Evolutionary conservation across 2,329 filamentous ascomycete species (phyloP).

Genomic region (Pyrenophora seminiperda): DNA sequence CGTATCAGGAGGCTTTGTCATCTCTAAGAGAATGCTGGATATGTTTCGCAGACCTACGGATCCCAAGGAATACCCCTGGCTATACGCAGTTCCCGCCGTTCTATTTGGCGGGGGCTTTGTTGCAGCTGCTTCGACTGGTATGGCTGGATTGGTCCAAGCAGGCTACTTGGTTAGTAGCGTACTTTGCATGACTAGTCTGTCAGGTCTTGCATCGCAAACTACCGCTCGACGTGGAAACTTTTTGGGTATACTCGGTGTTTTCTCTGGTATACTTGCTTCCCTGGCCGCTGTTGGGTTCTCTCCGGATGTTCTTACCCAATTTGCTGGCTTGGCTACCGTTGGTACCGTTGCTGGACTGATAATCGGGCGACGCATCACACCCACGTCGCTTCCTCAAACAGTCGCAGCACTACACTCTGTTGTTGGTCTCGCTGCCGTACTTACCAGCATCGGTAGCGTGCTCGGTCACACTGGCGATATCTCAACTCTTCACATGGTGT

Average conservation of each 20-base stretch:
- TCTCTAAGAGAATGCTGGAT: constrained; percentile 91
- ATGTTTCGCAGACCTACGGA: constrained; percentile 70
- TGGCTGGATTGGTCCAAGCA: constrained; percentile 82
- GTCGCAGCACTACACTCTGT: constrained; percentile 89
- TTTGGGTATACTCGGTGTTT: constrained; percentile 83
- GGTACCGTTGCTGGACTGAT: constrained; percentile 72
- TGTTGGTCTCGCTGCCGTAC: constrained; percentile 83
- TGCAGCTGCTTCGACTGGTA: constrained; percentile 78
- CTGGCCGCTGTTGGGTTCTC: constrained; percentile 81
- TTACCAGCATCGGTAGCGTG: constrained; percentile 87
- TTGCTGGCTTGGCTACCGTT: constrained; percentile 73
- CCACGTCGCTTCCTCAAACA: constrained; percentile 85
- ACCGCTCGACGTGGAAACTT: constrained; percentile 86
- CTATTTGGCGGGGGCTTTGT: constrained; percentile 82
- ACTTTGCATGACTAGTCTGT: constrained; percentile 80
- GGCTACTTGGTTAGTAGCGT: constrained; percentile 85
- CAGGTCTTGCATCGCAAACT: constrained; percentile 77
- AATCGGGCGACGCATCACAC: constrained; percentile 85
- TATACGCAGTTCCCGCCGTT: constrained; percentile 77
- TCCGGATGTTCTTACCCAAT: constrained; percentile 77
- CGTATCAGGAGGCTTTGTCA: constrained; percentile 85
- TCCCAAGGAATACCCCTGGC: constrained; percentile 84
- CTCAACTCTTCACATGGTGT: constrained; percentile 80
- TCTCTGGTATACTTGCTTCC: constrained; percentile 81
- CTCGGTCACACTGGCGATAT: constrained; percentile 75